A percentile compares a stretch with the other conserved stretches of the same genome.
These are phyloP conservation scores for Spencermartinsiella europaea DNA, from an alignment of 805 yeast genomes.

Conservation along the genomic window DNA sequence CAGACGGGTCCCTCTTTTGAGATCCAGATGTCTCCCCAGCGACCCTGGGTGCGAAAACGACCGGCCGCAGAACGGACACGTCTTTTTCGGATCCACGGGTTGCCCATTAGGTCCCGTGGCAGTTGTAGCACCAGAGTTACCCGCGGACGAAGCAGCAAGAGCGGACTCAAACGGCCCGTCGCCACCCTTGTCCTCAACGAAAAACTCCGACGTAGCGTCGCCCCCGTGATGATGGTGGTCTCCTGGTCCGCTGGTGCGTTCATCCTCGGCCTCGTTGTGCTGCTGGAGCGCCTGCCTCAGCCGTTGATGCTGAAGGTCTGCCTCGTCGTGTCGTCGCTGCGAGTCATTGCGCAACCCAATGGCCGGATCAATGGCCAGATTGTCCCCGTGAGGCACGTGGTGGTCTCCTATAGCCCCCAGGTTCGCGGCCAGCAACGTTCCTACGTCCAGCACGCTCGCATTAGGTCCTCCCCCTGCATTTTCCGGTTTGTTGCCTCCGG, in stretches of 20 bases:
- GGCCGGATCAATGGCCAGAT: neutral
- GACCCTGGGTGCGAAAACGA: constrained; percentile 55
- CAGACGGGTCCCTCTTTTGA: constrained; percentile 45
- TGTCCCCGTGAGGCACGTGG: neutral
- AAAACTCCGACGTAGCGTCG: neutral
- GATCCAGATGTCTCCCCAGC: constrained; percentile 55
- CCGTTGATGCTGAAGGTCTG: constrained; percentile 2
- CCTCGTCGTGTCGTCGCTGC: neutral
- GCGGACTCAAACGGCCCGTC: neutral
- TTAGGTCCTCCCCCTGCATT: constrained; percentile 1
- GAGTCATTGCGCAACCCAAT: neutral
- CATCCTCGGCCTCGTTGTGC: constrained; percentile 3
- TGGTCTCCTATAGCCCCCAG: constrained; percentile 1
- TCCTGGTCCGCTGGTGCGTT: neutral
- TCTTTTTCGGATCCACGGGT: constrained; percentile 27
- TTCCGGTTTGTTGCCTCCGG: constrained; percentile 1
- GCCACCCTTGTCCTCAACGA: neutral
- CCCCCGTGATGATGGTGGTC: constrained; percentile 1
- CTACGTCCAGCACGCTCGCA: constrained; percentile 4
- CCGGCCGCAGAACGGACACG: constrained; percentile 50
- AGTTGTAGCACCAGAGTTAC: neutral
- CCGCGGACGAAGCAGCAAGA: neutral
- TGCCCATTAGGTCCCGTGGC: constrained; percentile 7
- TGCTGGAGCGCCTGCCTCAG: constrained; percentile 8
- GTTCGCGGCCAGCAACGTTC: constrained; percentile 2